Evolutionary conservation across 345 rosid genomes (phyloP).

Genomic region (Pistacia integerrima): DNA sequence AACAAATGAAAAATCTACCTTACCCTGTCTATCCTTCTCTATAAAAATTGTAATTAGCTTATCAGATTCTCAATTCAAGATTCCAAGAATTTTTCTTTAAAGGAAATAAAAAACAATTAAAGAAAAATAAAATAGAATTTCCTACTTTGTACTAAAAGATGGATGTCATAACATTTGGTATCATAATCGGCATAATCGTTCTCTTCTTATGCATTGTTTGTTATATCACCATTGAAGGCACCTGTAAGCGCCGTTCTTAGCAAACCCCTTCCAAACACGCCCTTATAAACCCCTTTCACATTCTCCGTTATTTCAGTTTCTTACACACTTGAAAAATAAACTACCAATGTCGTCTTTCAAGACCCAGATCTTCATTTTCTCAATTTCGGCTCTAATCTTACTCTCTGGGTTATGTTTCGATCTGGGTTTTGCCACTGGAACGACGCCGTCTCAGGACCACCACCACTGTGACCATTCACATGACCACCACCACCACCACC

Average conservation of each 20-base stretch:
- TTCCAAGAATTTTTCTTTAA: background rate
- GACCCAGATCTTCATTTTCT: slow-evolving; percentile 13
- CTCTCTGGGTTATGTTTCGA: slow-evolving; percentile 37
- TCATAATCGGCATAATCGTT: slow-evolving; percentile 69
- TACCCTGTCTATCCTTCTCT: too few species aligned
- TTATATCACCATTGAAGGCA: slow-evolving; percentile 76
- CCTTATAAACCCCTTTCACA: background rate
- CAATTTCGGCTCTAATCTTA: slow-evolving; percentile 21
- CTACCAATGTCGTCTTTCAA: slow-evolving; percentile 32
- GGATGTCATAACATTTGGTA: slow-evolving; percentile 75
- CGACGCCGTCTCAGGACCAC: slow-evolving; percentile 42
- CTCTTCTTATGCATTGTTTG: slow-evolving; percentile 62
- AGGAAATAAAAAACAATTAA: background rate
- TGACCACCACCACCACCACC: slow-evolving; percentile 30
- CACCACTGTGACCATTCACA: slow-evolving; percentile 44
- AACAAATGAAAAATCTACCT: too few species aligned
- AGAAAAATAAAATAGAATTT: background rate
- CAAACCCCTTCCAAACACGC: background rate
- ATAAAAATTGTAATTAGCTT: background rate
- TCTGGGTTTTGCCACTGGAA: slow-evolving; percentile 51
- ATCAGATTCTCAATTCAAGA: background rate
- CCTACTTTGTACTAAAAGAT: slow-evolving; percentile 21
- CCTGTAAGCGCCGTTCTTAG: slow-evolving; percentile 50
- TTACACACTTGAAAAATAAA: background rate
- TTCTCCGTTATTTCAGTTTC: background rate